A percentile compares a stretch with the other conserved stretches of the same genome.
These are phyloP conservation scores for Clonostachys byssicola DNA, from an alignment of 2,329 filamentous ascomycete genomes.

Conservation along the genomic window DNA sequence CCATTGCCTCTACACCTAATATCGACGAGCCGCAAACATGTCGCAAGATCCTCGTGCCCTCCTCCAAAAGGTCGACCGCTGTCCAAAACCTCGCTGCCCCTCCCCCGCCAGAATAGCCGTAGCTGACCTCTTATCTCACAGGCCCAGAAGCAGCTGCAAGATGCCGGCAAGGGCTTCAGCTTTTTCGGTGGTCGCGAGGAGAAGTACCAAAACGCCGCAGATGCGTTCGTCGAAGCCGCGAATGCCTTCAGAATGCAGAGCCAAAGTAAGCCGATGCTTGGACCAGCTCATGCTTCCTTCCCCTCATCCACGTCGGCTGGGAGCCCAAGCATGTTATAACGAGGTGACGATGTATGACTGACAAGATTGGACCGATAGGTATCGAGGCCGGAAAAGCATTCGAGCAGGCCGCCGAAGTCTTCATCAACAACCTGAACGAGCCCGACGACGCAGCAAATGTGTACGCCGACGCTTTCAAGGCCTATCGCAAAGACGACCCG, in stretches of 20 bases:
- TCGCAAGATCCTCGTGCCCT: slow-evolving; percentile 74
- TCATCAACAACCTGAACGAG: slow-evolving; percentile 78
- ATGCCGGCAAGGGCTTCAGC: slow-evolving; percentile 77
- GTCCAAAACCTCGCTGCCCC: slow-evolving; percentile 15
- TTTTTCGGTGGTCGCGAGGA: slow-evolving; percentile 85
- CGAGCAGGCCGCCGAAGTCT: slow-evolving; percentile 79
- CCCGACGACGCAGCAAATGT: slow-evolving; percentile 90
- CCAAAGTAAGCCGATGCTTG: slow-evolving; percentile 52
- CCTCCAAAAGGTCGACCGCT: slow-evolving; percentile 63
- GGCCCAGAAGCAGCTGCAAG: slow-evolving; percentile 80
- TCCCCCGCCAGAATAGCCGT: slow-evolving; percentile 5
- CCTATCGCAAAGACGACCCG: slow-evolving; percentile 82
- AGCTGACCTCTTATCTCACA: slow-evolving; percentile 29
- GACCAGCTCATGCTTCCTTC: background rate
- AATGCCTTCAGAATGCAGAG: slow-evolving; percentile 90
- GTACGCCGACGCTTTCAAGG: slow-evolving; percentile 88
- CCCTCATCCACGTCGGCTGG: background rate
- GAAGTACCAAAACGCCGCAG: slow-evolving; percentile 85
- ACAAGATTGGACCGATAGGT: slow-evolving; percentile 40
- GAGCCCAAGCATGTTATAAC: background rate
- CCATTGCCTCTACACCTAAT: no score
- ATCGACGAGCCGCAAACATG: slow-evolving; percentile 38
- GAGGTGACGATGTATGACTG: background rate
- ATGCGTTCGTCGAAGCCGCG: slow-evolving; percentile 82
- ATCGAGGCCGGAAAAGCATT: slow-evolving; percentile 84